Evolutionary conservation across 768 basidiomycete genomes (phyloP), one percentile per base, ranked within the genome.

Genomic region (Neoboletus subvelutipes): DNA sequence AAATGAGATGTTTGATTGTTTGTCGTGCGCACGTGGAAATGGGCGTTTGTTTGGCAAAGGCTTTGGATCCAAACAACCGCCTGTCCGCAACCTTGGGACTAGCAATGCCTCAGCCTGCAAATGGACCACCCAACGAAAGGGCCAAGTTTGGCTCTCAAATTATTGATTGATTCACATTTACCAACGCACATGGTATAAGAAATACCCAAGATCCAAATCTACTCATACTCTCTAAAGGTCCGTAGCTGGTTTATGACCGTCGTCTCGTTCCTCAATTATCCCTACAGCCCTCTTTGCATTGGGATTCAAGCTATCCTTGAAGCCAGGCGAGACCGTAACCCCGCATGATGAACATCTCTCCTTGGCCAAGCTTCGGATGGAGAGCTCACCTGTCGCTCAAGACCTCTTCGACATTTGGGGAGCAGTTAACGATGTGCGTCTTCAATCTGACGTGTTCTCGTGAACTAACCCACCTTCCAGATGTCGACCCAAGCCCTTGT

Each of bases 321-420:
- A 78, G 62, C 65, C 72, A 1, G 75, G 69, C 47, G 88, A 90
- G 59, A 65, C 60, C 9, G 69, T 89, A 13, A 56, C 78, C 3
- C 77, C 82, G 0, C 77, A 82, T 34, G 90, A 92, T 69, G 77
- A 77, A 34, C 78, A 89, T 34, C 69, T 92, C 9, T 50, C 78
- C 3, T 75, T 92, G 6, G 81, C 77, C 0, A 82, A 83, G 60
- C 72, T 76, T 42, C 92, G 88, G 88, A 69, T 92, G 61, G 81
- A 82, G 37, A 70, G 65, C 12, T 77, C 76, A 12, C 80, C 85
- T 0, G 83, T 80, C 2, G 84, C 81, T 28, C 75, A 78, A 36
- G 85, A 89, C 52, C 51, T 91, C 4, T 88, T 92, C 62, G 67
- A 73, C n/a, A 60, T 87, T 15, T 90, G 87, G 86, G 84, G 86